These are phyloP conservation scores for Perilla frutescens DNA, from an alignment of 257 asterid species.

Conservation along the genomic window DNA sequence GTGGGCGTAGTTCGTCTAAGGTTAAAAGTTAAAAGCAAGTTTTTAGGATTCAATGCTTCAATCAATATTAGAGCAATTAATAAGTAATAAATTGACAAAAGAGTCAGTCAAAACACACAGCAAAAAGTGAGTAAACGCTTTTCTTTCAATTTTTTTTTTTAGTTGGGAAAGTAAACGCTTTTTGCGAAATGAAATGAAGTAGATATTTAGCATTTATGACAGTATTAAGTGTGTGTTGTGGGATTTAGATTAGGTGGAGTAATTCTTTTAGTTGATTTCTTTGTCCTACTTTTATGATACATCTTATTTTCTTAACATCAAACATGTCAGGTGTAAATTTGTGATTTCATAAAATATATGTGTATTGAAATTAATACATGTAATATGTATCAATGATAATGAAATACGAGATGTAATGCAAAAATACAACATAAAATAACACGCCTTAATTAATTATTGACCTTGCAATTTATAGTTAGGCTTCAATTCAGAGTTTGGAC, in stretches of 20 bases:
- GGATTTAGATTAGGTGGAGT: background rate
- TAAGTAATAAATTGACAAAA: background rate
- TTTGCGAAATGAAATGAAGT: background rate
- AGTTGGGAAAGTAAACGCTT: too few relatives aligned
- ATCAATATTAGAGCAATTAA: background rate
- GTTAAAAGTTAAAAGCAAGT: background rate
- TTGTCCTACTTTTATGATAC: too few relatives aligned
- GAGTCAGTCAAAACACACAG: background rate
- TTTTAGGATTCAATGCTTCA: background rate
- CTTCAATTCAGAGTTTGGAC: background rate
- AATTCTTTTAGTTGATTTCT: too few relatives aligned
- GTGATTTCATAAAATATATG: too few relatives aligned
- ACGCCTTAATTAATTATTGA: too few relatives aligned
- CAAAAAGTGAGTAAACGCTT: conserved; percentile 1
- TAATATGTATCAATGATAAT: too few relatives aligned
- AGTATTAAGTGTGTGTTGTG: background rate
- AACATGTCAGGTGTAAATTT: too few relatives aligned
- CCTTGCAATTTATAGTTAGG: background rate
- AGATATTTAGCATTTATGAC: background rate
- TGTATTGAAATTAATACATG: too few relatives aligned
- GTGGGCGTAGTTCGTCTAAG: too few relatives aligned
- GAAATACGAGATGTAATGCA: too few relatives aligned
- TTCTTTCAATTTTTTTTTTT: background rate
- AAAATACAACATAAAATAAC: too few relatives aligned
- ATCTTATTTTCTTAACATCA: too few relatives aligned